Conservation (phyloP, 345 rosid genomes). For the Linum lewisii region DNA sequence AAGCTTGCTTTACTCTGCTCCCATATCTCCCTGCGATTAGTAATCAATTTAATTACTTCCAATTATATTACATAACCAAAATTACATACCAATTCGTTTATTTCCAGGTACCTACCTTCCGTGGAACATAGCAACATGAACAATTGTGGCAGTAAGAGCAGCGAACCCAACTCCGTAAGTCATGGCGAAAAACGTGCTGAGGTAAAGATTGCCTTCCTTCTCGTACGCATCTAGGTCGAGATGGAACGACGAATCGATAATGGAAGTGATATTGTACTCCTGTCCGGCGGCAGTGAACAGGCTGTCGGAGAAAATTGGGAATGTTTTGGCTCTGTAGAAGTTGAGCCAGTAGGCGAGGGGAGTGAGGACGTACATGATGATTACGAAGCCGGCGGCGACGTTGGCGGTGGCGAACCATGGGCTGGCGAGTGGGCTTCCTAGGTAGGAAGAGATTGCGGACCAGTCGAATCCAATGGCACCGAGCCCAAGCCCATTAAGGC, state of each 20-base stretch:
- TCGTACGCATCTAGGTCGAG: conserved; percentile 69
- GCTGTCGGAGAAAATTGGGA: conserved; percentile 69
- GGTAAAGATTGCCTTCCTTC: conserved; percentile 69
- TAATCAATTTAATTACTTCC: not conserved
- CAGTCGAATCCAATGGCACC: conserved; percentile 74
- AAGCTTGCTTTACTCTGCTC: conserved; percentile 82
- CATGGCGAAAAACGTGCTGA: conserved; percentile 79
- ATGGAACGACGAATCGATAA: conserved; percentile 62
- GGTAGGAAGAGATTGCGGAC: conserved; percentile 91
- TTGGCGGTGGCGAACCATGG: conserved; percentile 99
- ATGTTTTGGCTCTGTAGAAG: conserved; percentile 68
- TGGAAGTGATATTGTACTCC: conserved; percentile 61
- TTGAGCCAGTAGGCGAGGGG: conserved; percentile 74
- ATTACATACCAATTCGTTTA: too few relatives aligned
- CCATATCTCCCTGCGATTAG: conserved; percentile 56
- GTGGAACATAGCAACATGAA: conserved; percentile 79
- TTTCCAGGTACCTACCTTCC: conserved; percentile 59
- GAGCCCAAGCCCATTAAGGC: conserved; percentile 79
- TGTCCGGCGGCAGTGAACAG: conserved; percentile 64
- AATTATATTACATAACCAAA: too few relatives aligned
- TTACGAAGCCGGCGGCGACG: conserved; percentile 64
- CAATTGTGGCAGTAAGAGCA: conserved; percentile 71
- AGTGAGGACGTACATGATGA: conserved; percentile 65
- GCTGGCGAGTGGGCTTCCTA: conserved; percentile 97
- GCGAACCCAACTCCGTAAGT: conserved; percentile 93